Percentiles rank a stretch among this genome's conserved stretches.
Conservation (phyloP, 1,284 basidiomycete species). For the Peniophora sp. region DNA sequence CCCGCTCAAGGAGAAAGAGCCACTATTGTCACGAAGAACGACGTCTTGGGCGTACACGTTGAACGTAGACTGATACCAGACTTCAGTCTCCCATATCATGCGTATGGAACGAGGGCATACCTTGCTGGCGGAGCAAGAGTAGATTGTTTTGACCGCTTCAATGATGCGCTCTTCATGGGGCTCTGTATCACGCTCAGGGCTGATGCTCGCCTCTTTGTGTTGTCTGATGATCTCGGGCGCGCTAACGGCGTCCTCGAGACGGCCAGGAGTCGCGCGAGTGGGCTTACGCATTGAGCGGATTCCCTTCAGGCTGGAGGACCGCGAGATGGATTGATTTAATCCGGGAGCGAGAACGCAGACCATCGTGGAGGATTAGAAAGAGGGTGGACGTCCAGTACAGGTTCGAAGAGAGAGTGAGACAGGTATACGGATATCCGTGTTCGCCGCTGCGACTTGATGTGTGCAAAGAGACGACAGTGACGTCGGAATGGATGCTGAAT, state of each 20-base stretch:
- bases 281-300: background rate
- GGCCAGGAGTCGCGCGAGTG: background rate
- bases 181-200: slow-evolving; percentile 18
- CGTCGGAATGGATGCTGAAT: too few relatives aligned
- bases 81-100: background rate
- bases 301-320: slow-evolving; percentile 8
- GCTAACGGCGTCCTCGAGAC: slow-evolving; percentile 9
- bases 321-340: slow-evolving; percentile 7
- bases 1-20: slow-evolving; percentile 32
- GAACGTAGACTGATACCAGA: slow-evolving; percentile 29
- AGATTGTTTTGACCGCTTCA: slow-evolving; percentile 35
- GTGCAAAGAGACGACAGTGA: too few relatives aligned
- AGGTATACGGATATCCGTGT: too few relatives aligned
- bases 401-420: too few relatives aligned
- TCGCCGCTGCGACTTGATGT: too few relatives aligned
- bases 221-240: background rate
- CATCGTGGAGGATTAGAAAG: slow-evolving; percentile 1
- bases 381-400: too few relatives aligned
- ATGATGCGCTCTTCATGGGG: slow-evolving; percentile 31
- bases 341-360: slow-evolving; percentile 7
- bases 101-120: background rate
- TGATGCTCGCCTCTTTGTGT: background rate
- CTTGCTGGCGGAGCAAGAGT: slow-evolving; percentile 22
- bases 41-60: slow-evolving; percentile 35
- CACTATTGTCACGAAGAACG: slow-evolving; percentile 42